Base-by-base conservation (phyloP, 129 eudicot species). In the Centella asiatica region DNA sequence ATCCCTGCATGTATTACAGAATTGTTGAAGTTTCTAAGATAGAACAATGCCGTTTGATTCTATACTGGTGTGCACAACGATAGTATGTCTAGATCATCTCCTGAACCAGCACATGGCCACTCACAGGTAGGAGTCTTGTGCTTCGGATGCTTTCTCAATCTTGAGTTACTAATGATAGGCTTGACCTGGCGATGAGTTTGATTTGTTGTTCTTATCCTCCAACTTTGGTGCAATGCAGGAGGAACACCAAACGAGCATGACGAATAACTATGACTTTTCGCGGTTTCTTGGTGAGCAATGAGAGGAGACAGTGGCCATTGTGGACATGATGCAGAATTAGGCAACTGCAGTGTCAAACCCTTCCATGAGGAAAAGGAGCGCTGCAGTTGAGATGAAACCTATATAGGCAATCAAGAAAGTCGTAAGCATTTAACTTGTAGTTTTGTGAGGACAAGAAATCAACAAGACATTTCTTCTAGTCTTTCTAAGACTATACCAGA, bases 301-400 rank as follows among this genome's bases (percentile, higher is more conserved):
- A 24, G 40, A 58, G 63, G 23, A 34, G 63, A 4, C 28, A 33
- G 63, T 6, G 31, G 15, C 18, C 11, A 12, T 18, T 3, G 44
- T 32, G 13, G 32, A n/a, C 42, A 25, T 8, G 62, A 56, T 2
- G 22, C n/a, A 32, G 15, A 37, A n/a, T 56, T 56, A 23, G 2
- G 15, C 42, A 31, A 37, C 12, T 42, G 47, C 28, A 58, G 4
- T 33, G 20, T 58, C 19, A 34, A 11, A 18, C 45, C 45, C 45
- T 58, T 58, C 63, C 63, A 58, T 4, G 31, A 8, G 40, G 63
- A 33, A 34, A 58, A 58, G 2, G 63, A 40, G 17, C 46, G 45
- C 19, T 0, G 29, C 46, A 58, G 17, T 19, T 58, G 45, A 34
- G 46, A 2, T 33, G 63, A 29, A 34, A 58, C 46, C 63, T 58